Conservation (phyloP, 768 basidiomycete species). For the Ephemerocybe angulata region DNA sequence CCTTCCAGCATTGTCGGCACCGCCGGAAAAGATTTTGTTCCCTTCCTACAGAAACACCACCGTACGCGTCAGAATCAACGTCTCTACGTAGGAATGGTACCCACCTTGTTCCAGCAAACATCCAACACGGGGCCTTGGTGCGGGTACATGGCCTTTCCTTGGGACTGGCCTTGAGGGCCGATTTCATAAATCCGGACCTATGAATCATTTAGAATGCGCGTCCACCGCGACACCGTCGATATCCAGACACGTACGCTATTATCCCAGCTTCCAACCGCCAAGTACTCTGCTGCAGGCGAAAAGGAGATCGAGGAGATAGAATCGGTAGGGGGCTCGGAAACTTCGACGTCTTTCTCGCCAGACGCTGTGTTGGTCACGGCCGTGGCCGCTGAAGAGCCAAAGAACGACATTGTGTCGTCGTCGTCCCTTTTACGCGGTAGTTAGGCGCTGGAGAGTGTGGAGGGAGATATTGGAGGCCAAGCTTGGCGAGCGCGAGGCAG, state of each 20-base stretch:
- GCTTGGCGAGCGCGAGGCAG: neutral
- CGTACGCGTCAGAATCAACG: conserved; percentile 1
- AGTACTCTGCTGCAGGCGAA: conserved; percentile 80
- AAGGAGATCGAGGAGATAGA: conserved; percentile 85
- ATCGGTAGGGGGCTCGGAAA: conserved; percentile 77
- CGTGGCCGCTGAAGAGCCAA: conserved; percentile 27
- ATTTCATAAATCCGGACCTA: conserved; percentile 94
- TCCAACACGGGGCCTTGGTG: conserved; percentile 90
- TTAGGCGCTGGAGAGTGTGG: neutral
- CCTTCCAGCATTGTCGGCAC: conserved; percentile 92
- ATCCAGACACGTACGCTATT: conserved; percentile 63
- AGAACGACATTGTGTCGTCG: conserved; percentile 37
- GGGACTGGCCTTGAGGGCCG: conserved; percentile 69
- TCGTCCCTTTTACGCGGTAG: neutral
- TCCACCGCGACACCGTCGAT: neutral
- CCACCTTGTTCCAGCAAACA: conserved; percentile 88
- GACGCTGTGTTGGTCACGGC: conserved; percentile 35
- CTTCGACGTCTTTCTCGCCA: conserved; percentile 75
- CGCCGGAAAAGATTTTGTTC: conserved; percentile 85
- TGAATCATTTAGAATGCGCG: conserved; percentile 6
- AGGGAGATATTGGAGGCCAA: too few species aligned
- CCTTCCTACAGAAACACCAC: conserved; percentile 59
- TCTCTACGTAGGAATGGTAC: conserved; percentile 16
- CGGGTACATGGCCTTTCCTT: conserved; percentile 85
- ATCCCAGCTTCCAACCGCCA: conserved; percentile 93